Evolutionary conservation across 2,329 filamentous ascomycete genomes (phyloP).

Genomic region (Fusarium setosum): DNA sequence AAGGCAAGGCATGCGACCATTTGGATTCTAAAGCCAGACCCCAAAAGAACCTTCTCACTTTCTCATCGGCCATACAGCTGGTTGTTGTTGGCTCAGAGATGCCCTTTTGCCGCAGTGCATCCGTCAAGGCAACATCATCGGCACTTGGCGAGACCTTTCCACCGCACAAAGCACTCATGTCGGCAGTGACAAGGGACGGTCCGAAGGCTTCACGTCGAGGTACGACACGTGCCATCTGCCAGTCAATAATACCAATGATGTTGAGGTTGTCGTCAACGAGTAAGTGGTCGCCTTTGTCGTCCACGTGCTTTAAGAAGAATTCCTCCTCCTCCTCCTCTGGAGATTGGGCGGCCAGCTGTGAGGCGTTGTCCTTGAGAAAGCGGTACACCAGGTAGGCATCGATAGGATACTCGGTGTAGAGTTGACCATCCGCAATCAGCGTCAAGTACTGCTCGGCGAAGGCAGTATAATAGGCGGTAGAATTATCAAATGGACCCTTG

Average conservation of each 20-base stretch:
- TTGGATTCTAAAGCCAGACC: slow-evolving; percentile 30
- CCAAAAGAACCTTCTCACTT: slow-evolving; percentile 37
- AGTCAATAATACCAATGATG: slow-evolving; percentile 50
- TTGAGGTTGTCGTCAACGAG: slow-evolving; percentile 55
- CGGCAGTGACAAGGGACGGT: slow-evolving; percentile 23
- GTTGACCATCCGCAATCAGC: slow-evolving; percentile 46
- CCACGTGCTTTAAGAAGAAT: slow-evolving; percentile 58
- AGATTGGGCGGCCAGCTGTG: background rate
- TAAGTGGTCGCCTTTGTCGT: slow-evolving; percentile 60
- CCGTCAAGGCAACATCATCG: slow-evolving; percentile 19
- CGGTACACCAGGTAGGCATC: slow-evolving; percentile 51
- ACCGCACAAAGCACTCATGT: slow-evolving; percentile 20
- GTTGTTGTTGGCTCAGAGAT: slow-evolving; percentile 1
- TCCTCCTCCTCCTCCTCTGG: too few species aligned
- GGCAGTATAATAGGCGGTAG: slow-evolving; percentile 36
- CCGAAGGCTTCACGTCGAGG: slow-evolving; percentile 30
- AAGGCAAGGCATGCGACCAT: slow-evolving; percentile 27
- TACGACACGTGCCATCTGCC: slow-evolving; percentile 35
- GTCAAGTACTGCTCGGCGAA: slow-evolving; percentile 40
- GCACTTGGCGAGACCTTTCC: slow-evolving; percentile 21
- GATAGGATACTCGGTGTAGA: slow-evolving; percentile 42
- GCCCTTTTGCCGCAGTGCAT: slow-evolving; percentile 18
- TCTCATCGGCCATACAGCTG: slow-evolving; percentile 20
- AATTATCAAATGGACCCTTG: slow-evolving; percentile 28
- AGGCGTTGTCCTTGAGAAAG: slow-evolving; percentile 43